Evolutionary conservation across 148 eudicot genomes (phyloP), one percentile per base, ranked within the genome.

Genomic region (Dysphania ambrosioides): DNA sequence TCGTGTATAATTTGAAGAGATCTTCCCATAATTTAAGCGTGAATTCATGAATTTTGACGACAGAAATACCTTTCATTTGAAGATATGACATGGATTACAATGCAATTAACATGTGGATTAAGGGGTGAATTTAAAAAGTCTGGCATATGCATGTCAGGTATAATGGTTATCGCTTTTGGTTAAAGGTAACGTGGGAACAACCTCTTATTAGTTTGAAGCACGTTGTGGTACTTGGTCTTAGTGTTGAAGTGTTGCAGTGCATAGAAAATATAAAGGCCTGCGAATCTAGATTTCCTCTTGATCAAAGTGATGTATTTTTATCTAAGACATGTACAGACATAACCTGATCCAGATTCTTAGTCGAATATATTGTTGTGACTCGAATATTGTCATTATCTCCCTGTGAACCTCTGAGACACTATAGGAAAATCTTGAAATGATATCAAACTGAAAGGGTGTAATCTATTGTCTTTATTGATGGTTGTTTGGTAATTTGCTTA

Each of bases 401-500:
- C 40, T 2, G 40, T 36, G 40, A 36, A 4, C 40, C 8, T 36
- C 40, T 4, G 16, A 42, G 3, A 4, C 49, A 8, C 49, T n/a
- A n/a, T n/a, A n/a, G n/a, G n/a, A n/a, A n/a, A n/a, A n/a, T n/a
- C n/a, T n/a, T n/a, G 49, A 42, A 60, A 12, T 60, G 64, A 12
- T 49, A 31, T 2, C 26, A 67, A 42, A 67, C 71, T 67, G 13
- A 23, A 40, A 23, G 31, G 27, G 51, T 36, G 36, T 62, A 15
- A 29, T 7, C 2, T 30, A 27, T 53, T 53, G 58, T 23, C 58
- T n/a, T n/a, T 36, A 3, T 23, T 21, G 27, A 65, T 56, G 3
- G 8, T 34, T 60, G 66, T 35, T 41, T 30, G 42, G 51, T 49
- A 31, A 40, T 35, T 42, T 68, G 70, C 9, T 34, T 23, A 89